These are phyloP conservation scores for Thelonectria blattea DNA, from an alignment of 2,329 filamentous ascomycete genomes.

Conservation along the genomic window DNA sequence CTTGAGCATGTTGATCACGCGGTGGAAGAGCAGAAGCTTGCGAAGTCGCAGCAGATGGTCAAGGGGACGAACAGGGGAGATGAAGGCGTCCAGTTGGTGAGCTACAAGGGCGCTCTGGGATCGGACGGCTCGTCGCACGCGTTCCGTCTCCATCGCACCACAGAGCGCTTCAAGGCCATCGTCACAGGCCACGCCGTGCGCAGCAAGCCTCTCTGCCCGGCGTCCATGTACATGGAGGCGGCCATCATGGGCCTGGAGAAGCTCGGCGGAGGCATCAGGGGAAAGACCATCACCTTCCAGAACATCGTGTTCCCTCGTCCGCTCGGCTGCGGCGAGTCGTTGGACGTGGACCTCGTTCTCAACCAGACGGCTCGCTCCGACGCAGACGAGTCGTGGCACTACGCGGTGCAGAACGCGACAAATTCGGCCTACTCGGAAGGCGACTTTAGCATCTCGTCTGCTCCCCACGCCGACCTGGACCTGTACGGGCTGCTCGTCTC, in stretches of 20 bases:
- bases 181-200: constrained; percentile 29
- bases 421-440: constrained; percentile 20
- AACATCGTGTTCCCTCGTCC: constrained; percentile 22
- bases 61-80: neutral
- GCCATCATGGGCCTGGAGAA: constrained; percentile 24
- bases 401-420: constrained; percentile 12
- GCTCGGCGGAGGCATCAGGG: constrained; percentile 14
- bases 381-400: constrained; percentile 18
- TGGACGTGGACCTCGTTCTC: constrained; percentile 19
- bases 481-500: constrained; percentile 20
- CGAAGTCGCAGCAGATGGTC: neutral
- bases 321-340: constrained; percentile 13
- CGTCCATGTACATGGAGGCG: constrained; percentile 33
- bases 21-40: constrained; percentile 5
- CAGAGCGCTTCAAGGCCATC: constrained; percentile 22
- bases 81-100: constrained; percentile 4
- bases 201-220: constrained; percentile 28
- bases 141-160: constrained; percentile 18
- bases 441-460: constrained; percentile 10
- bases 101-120: constrained; percentile 10
- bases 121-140: constrained; percentile 11
- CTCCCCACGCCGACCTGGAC: constrained; percentile 15
- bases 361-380: neutral
- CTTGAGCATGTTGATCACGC: constrained; percentile 26
- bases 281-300: constrained; percentile 21